Evolutionary conservation across 2,329 filamentous ascomycete genomes (phyloP), one percentile per base, ranked within the genome.

Genomic region (Zopfia rhizophila): DNA sequence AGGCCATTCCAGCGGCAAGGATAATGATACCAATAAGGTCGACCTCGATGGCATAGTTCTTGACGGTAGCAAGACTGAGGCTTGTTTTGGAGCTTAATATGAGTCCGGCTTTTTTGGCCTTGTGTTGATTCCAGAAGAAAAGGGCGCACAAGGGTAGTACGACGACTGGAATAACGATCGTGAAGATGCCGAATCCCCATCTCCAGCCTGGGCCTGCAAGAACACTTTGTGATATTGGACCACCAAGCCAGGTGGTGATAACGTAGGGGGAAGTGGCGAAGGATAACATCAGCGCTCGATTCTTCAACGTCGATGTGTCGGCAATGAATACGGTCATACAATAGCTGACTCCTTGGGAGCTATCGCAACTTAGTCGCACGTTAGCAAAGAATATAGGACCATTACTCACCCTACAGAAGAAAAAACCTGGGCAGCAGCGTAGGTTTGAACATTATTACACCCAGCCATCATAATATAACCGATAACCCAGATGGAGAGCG

Each of bases 121-220:
- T 86, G 36, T 70, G 72, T 47, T 85, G 77, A 54, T 87, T 85
- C 50, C 76, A 65, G 49, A 80, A 72, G 36, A 87, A 74, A 3
- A 87, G 72, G 5, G 76, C 60, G 13, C 81, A 80, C 12, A 89
- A 73, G 0, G 87, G 87, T 6, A 83, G 51, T 16, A 80, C 80
- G n/a, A 86, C 76, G 38, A 79, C 69, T 1, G 86, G 85, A 6
- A 84, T 75, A 46, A 89, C 76, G 54, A 90, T 84, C 25, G 80
- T 75, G 69, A 86, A 89, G 58, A 79, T 77, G 18, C 84, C 86
- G 59, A 85, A 89, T 0, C 78, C 85, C 86, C 86, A 89, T 29
- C 83, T 78, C 82, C 83, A 88, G 30, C 79, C 82, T 2, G 77
- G 72, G 3, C 78, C 74, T 0, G 75, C 65, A 31, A 86, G 73